These are phyloP conservation scores for Allomyces macrogynus DNA, from an alignment of 192 early-diverging fungal species.

Conservation along the genomic window DNA sequence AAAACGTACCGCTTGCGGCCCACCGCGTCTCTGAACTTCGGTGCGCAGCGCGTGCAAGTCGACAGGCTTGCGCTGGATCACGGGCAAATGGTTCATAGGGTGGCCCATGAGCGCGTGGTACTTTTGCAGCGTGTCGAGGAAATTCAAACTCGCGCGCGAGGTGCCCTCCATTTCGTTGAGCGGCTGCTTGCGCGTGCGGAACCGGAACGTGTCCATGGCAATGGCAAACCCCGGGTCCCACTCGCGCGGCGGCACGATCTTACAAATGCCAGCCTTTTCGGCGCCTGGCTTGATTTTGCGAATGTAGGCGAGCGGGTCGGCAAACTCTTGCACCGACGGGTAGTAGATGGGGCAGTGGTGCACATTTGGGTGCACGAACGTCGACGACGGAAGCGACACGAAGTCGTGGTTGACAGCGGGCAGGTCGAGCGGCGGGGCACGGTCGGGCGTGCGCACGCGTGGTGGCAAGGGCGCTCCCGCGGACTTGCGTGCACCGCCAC, in stretches of 20 bases:
- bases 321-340: constrained; percentile 64
- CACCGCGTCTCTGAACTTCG: constrained; percentile 56
- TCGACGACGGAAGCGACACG: constrained; percentile 5
- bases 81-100: constrained; percentile 54
- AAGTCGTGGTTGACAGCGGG: neutral
- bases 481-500: no score
- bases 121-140: constrained; percentile 71
- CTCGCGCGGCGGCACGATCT: constrained; percentile 72
- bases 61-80: constrained; percentile 65
- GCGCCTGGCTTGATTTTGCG: constrained; percentile 51
- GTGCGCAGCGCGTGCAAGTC: constrained; percentile 66
- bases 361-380: constrained; percentile 38
- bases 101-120: constrained; percentile 67
- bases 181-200: constrained; percentile 71
- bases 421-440: neutral
- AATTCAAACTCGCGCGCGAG: constrained; percentile 68
- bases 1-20: constrained; percentile 34
- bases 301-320: constrained; percentile 67
- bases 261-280: constrained; percentile 68
- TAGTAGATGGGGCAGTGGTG: constrained; percentile 54
- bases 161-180: constrained; percentile 82
- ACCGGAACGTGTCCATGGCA: constrained; percentile 71
- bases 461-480: neutral
- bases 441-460: neutral
- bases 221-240: constrained; percentile 65